Conservation (phyloP, 192 early-diverging fungal species). For the Thoreauomyces humboldtii region DNA sequence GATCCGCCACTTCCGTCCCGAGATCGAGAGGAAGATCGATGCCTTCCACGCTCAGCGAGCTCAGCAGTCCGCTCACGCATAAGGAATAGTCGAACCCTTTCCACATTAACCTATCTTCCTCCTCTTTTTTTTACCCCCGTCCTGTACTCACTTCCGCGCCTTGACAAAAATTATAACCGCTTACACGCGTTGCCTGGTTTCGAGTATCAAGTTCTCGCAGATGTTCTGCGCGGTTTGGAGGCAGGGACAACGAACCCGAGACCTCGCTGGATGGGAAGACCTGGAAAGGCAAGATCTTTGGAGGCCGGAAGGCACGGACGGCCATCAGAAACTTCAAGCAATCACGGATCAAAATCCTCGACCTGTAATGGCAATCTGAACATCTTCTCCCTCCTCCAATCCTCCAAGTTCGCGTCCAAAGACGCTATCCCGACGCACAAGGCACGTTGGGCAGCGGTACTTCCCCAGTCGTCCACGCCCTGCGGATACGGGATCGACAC, state of each 20-base stretch:
- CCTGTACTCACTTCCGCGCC: too few species aligned
- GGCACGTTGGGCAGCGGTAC: not conserved
- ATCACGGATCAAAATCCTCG: not conserved
- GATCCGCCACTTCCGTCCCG: constrained; percentile 90
- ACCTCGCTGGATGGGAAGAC: too few species aligned
- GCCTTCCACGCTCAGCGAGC: constrained; percentile 20
- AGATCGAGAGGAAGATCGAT: constrained; percentile 65
- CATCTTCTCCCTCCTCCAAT: not conserved
- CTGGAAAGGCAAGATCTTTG: not conserved
- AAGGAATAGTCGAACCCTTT: too few species aligned
- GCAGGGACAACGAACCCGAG: too few species aligned
- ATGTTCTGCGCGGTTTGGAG: too few species aligned
- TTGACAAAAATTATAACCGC: too few species aligned
- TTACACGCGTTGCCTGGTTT: too few species aligned
- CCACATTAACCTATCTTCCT: too few species aligned
- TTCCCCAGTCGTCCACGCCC: too few species aligned
- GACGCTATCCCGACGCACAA: not conserved
- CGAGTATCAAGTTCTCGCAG: too few species aligned
- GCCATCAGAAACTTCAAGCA: not conserved
- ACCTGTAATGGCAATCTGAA: not conserved
- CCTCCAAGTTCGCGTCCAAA: not conserved
- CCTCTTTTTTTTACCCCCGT: too few species aligned
- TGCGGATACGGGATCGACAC: not conserved
- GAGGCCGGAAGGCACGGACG: not conserved
- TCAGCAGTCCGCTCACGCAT: not conserved